Percentiles rank a stretch among this genome's conserved stretches.
These are phyloP conservation scores for Heimioporus sp. DNA, from an alignment of 768 basidiomycete genomes.

Conservation along the genomic window DNA sequence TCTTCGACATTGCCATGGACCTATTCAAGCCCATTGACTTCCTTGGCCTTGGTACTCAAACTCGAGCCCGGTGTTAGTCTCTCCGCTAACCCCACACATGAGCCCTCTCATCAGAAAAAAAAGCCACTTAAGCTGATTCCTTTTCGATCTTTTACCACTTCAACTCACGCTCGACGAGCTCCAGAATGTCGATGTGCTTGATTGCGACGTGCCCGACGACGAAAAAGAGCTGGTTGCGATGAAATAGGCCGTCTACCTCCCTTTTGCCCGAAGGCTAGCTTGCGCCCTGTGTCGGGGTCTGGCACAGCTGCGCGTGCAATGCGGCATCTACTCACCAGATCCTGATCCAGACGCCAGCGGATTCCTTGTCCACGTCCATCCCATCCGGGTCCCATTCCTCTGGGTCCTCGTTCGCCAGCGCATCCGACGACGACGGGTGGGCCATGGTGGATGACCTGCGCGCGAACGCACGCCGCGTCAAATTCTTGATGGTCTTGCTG, in stretches of 20 bases:
- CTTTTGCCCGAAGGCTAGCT: constrained; percentile 33
- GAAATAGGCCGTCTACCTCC: constrained; percentile 79
- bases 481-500: constrained; percentile 73
- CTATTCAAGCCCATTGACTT: constrained; percentile 88
- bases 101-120: not conserved
- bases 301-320: constrained; percentile 19
- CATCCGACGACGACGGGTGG: constrained; percentile 3
- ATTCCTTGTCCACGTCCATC: constrained; percentile 48
- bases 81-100: constrained; percentile 42
- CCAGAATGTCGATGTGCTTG: constrained; percentile 95
- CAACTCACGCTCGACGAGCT: constrained; percentile 93
- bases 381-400: constrained; percentile 43
- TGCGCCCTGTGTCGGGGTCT: constrained; percentile 12
- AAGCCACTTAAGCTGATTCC: constrained; percentile 57
- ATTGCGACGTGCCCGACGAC: constrained; percentile 96
- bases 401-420: not conserved
- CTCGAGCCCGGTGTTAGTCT: constrained; percentile 48
- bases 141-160: constrained; percentile 94
- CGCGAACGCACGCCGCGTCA: constrained; percentile 72
- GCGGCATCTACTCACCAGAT: no score
- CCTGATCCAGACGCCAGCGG: constrained; percentile 24
- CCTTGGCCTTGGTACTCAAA: constrained; percentile 46
- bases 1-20: constrained; percentile 98
- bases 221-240: constrained; percentile 91
- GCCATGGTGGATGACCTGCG: constrained; percentile 24